Evolutionary conservation across 768 basidiomycete genomes (phyloP), one percentile per base, ranked within the genome.

Genomic region (Pleurotus platypus): DNA sequence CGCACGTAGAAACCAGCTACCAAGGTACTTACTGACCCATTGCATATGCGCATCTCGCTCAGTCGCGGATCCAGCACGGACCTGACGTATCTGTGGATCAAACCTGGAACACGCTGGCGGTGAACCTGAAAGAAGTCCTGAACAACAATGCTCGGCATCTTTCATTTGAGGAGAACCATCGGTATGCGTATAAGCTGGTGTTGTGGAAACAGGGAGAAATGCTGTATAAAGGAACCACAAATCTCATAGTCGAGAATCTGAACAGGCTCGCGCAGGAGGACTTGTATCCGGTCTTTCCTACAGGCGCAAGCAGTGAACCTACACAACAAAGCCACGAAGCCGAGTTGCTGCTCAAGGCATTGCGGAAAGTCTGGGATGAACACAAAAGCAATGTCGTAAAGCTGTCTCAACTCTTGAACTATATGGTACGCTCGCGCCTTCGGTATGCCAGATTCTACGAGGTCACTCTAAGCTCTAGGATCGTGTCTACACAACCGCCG

Each of bases 161-260:
- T 35, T 90, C 89, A 18, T 95, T 89, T 63, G 92, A 98, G 69
- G 94, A 95, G 73, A 92, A 93, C 62, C 93, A 97, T 69, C 83
- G 96, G 43, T 94, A 90, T 69, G 93, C 89, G 16, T 97, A 97
- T 73, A 94, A 94, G 67, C 86, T 98, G 82, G 94, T 97, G 4
- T 81, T 97, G 3, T 81, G 87, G 66, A 92, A 90, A 68, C 81
- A 88, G 54, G 94, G 93, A 2, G 86, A 88, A 57, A 83, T 81
- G 72, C 77, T 99, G 20, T 98, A 98, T 72, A 85, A 86, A 37
- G 95, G 94, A 4, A 85, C 96, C 45, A 86, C 78, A 57, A 72
- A 79, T 46, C 84, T 98, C 30, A 83, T 99, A 43, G 75, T 81
- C 9, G 86, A 91, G 63, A 92, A 99, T 66, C 81, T 99, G 38